phyloP scores from a whole-genome alignment of 139 green algal genomes.

The Cymbomonas tetramitiformis region DNA sequence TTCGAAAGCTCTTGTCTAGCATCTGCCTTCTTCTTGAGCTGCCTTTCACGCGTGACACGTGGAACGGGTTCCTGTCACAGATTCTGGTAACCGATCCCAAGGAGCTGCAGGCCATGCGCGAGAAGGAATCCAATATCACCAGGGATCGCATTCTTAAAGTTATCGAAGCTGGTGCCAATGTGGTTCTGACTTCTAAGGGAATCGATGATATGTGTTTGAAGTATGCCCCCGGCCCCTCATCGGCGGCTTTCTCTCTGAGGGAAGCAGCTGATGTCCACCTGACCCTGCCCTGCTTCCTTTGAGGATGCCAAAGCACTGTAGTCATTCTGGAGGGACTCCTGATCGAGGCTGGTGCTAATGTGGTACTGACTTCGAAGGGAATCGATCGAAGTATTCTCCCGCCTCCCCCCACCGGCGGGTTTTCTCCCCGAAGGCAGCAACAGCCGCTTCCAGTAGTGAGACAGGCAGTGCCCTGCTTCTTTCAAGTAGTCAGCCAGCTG shows the following conservation, averaged over 20 bases:
- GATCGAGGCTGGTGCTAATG: conserved; percentile 81
- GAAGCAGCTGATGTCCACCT: background rate
- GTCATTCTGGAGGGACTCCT: too few relatives aligned
- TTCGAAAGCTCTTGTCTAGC: too few relatives aligned
- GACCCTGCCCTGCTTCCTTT: background rate
- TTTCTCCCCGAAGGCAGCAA: too few relatives aligned
- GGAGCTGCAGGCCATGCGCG: conserved; percentile 86
- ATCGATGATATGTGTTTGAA: conserved; percentile 97
- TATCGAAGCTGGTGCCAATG: conserved; percentile 81
- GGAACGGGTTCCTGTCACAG: too few relatives aligned
- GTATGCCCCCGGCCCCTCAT: conserved; percentile 14
- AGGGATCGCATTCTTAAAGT: conserved; percentile 86
- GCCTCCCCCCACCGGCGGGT: too few relatives aligned
- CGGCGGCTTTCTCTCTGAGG: background rate
- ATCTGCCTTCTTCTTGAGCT: too few relatives aligned
- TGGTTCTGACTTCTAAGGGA: conserved; percentile 95
- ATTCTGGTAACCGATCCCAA: conserved; percentile 79
- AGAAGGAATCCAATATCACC: conserved; percentile 87
- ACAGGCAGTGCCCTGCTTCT: too few relatives aligned
- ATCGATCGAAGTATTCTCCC: too few relatives aligned
- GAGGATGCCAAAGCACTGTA: background rate
- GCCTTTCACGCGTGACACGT: too few relatives aligned
- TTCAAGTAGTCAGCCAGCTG: too few relatives aligned
- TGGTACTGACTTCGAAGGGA: conserved; percentile 95
- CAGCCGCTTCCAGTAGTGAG: too few relatives aligned